These are phyloP conservation scores for Kodamaea fukazawae DNA, from an alignment of 805 yeast genomes.

Conservation along the genomic window DNA sequence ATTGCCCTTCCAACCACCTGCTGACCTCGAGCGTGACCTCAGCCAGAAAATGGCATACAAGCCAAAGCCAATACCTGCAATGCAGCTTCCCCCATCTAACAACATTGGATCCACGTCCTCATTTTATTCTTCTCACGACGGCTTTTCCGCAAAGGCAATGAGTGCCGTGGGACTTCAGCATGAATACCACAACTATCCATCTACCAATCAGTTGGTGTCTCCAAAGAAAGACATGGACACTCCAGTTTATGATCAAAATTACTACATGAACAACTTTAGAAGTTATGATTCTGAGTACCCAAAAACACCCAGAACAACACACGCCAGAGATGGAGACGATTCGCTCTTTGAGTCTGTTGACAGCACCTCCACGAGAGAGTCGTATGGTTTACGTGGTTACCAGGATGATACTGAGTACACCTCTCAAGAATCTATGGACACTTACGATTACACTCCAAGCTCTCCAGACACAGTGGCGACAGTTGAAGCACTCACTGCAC, in stretches of 20 bases:
- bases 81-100: too few relatives aligned
- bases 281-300: conserved; percentile 4
- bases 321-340: neutral
- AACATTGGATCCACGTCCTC: neutral
- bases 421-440: too few relatives aligned
- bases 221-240: neutral
- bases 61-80: too few relatives aligned
- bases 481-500: neutral
- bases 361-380: neutral
- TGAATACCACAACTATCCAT: conserved; percentile 1
- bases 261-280: neutral
- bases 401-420: too few relatives aligned
- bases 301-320: too few relatives aligned
- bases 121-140: neutral
- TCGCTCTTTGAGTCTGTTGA: neutral
- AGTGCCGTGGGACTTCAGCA: neutral
- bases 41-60: too few relatives aligned
- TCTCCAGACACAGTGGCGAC: too few relatives aligned
- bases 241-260: conserved; percentile 3
- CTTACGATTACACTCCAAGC: too few relatives aligned
- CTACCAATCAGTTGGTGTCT: neutral
- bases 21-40: too few relatives aligned
- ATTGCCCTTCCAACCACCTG: too few relatives aligned
- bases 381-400: too few relatives aligned
- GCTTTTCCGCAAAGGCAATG: neutral